phyloP scores from a whole-genome alignment of 805 yeast species.

The Yamadazyma ubonensis region DNA sequence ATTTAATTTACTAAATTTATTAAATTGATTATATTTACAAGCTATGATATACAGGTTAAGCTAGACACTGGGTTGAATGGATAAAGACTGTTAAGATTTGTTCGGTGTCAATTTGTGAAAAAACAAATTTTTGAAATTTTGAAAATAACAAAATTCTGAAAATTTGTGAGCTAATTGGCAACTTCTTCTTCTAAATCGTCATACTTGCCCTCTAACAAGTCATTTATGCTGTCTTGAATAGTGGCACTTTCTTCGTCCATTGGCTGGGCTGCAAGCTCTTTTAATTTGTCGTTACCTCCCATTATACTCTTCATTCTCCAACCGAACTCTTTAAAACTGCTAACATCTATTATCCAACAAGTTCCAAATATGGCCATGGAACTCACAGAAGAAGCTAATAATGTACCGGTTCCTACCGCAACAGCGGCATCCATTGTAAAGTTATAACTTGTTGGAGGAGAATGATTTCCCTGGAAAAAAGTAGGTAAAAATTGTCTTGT shows the following conservation, averaged over 20 bases:
- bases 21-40: too few relatives aligned
- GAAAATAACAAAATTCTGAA: too few relatives aligned
- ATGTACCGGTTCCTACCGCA: slow-evolving; percentile 80
- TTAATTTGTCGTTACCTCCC: slow-evolving; percentile 67
- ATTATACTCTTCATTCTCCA: slow-evolving; percentile 58
- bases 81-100: too few relatives aligned
- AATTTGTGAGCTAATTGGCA: background rate
- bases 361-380: slow-evolving; percentile 72
- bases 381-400: slow-evolving; percentile 68
- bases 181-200: slow-evolving; percentile 17
- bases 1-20: too few relatives aligned
- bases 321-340: slow-evolving; percentile 68
- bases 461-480: slow-evolving; percentile 79
- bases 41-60: too few relatives aligned
- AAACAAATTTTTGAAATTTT: too few relatives aligned
- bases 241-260: slow-evolving; percentile 59
- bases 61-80: too few relatives aligned
- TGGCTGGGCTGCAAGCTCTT: slow-evolving; percentile 38
- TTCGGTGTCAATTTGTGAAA: too few relatives aligned
- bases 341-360: slow-evolving; percentile 78
- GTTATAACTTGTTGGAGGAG: slow-evolving; percentile 74
- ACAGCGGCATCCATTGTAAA: slow-evolving; percentile 80
- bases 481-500: slow-evolving; percentile 73
- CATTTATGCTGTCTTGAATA: slow-evolving; percentile 55
- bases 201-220: slow-evolving; percentile 46